Evolutionary conservation across 148 eudicot genomes (phyloP).

Genomic region (Persicaria maculosa): DNA sequence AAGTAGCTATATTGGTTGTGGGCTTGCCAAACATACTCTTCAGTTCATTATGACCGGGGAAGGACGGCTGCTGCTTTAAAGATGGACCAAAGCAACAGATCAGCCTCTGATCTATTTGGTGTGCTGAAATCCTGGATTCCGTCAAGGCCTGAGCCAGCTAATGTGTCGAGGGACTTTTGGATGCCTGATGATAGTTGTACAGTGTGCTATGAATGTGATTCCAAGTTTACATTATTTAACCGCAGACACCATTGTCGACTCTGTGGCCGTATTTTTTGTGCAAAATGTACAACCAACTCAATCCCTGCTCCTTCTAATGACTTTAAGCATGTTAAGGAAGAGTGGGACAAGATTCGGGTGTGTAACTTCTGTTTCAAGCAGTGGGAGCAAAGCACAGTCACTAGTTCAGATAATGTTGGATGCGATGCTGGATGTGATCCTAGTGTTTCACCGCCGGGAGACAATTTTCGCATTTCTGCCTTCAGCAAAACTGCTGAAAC

Average conservation of each 20-base stretch:
- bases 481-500: background rate
- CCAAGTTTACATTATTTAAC: slow-evolving; percentile 67
- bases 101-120: background rate
- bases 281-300: slow-evolving; percentile 67
- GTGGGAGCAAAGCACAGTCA: slow-evolving; percentile 50
- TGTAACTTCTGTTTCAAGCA: slow-evolving; percentile 86
- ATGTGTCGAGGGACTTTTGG: slow-evolving; percentile 89
- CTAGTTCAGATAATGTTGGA: slow-evolving; percentile 33
- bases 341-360: slow-evolving; percentile 65
- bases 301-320: slow-evolving; percentile 45
- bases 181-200: slow-evolving; percentile 93
- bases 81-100: background rate
- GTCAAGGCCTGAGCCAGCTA: slow-evolving; percentile 42
- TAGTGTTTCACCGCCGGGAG: slow-evolving; percentile 46
- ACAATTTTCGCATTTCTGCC: slow-evolving; percentile 55
- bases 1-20: too few species aligned
- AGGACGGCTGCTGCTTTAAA: background rate
- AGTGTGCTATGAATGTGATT: slow-evolving; percentile 92
- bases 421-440: slow-evolving; percentile 36
- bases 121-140: slow-evolving; percentile 64
- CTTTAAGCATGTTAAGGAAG: slow-evolving; percentile 31
- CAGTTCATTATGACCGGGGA: background rate
- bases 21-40: too few species aligned
- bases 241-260: slow-evolving; percentile 93
- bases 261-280: slow-evolving; percentile 87